Conservation (phyloP, 176 grass and related monocot genomes). For the Alloteropsis semialata region DNA sequence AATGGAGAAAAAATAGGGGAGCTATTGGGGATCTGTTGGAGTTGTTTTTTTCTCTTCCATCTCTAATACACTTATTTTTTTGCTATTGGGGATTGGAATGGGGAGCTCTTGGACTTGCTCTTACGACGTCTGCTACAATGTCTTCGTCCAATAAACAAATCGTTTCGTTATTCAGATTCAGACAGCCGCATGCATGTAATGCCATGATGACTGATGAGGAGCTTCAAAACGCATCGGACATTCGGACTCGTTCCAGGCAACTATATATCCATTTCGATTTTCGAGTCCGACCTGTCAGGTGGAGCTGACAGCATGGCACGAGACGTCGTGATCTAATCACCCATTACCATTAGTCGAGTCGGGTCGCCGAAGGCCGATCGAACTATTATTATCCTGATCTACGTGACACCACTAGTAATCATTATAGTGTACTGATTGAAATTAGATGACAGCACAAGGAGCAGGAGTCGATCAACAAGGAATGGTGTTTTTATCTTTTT, state of each 20-base stretch:
- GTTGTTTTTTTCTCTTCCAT: too few relatives aligned
- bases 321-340: neutral
- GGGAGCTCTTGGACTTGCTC: too few relatives aligned
- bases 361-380: neutral
- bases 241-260: neutral
- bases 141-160: neutral
- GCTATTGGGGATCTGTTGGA: too few relatives aligned
- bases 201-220: too few relatives aligned
- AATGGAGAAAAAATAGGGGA: too few relatives aligned
- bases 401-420: neutral
- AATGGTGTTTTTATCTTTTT: too few relatives aligned
- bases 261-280: neutral
- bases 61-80: too few relatives aligned
- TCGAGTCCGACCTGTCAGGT: neutral
- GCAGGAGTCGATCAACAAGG: too few relatives aligned
- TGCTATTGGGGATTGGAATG: too few relatives aligned
- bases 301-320: neutral
- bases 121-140: neutral
- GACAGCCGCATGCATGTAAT: too few relatives aligned
- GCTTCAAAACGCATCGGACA: neutral
- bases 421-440: too few relatives aligned
- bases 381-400: neutral
- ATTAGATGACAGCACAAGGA: too few relatives aligned
- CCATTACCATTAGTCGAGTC: neutral
- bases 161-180: neutral